phyloP scores from a whole-genome alignment of 2,329 filamentous ascomycete genomes.

The Cladosporium oxysporum region DNA sequence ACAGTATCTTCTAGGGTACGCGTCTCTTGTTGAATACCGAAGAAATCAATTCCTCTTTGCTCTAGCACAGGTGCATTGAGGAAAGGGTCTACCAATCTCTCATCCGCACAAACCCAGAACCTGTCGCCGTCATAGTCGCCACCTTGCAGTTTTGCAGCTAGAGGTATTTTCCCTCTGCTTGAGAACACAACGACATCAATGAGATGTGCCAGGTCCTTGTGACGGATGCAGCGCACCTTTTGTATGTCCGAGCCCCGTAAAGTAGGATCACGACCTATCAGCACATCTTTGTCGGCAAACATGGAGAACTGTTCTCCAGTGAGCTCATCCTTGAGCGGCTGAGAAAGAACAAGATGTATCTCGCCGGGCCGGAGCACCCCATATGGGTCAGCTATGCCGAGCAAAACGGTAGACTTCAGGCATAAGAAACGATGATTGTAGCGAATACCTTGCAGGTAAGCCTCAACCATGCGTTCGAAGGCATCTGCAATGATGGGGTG shows the following conservation, averaged over 20 bases:
- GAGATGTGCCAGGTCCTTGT: constrained; percentile 63
- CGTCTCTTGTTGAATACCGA: constrained; percentile 54
- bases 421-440: neutral
- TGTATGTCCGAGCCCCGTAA: constrained; percentile 73
- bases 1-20: constrained; percentile 51
- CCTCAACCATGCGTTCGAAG: neutral
- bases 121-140: constrained; percentile 81
- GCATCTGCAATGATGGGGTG: neutral
- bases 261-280: constrained; percentile 70
- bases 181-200: constrained; percentile 82
- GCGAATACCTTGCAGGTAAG: neutral
- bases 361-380: constrained; percentile 64
- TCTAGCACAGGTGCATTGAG: constrained; percentile 54
- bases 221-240: constrained; percentile 53
- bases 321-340: constrained; percentile 56
- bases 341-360: constrained; percentile 68
- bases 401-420: constrained; percentile 57
- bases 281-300: constrained; percentile 53
- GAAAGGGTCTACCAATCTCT: constrained; percentile 66
- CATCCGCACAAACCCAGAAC: constrained; percentile 76
- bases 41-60: constrained; percentile 50
- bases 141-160: constrained; percentile 72
- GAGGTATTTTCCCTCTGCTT: constrained; percentile 58
- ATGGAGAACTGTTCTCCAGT: constrained; percentile 58
- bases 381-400: constrained; percentile 69